A percentile compares a stretch with the other conserved stretches of the same genome.
Evolutionary conservation across 805 yeast genomes (phyloP).

Genomic region (Myxozyma geophila): DNA sequence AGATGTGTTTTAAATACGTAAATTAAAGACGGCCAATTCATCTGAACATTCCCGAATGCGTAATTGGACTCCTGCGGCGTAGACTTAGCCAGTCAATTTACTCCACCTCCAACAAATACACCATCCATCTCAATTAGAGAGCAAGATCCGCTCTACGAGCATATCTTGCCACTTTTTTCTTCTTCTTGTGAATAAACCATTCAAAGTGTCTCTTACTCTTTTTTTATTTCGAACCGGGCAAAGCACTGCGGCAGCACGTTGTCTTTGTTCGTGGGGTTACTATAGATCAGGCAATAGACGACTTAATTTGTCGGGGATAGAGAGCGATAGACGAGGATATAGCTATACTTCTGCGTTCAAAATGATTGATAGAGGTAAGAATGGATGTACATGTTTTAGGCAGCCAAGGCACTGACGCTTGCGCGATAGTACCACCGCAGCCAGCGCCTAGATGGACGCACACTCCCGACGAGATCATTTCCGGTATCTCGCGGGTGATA

Average conservation of each 20-base stretch:
- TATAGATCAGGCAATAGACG: too few species aligned
- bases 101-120: too few species aligned
- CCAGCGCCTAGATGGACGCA: conserved; percentile 60
- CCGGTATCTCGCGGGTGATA: conserved; percentile 53
- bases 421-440: conserved; percentile 44
- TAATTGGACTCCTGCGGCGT: too few species aligned
- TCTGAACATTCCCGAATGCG: neutral
- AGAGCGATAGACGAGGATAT: neutral
- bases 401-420: neutral
- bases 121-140: too few species aligned
- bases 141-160: too few species aligned
- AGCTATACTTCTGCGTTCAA: neutral
- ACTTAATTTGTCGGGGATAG: neutral
- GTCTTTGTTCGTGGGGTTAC: too few species aligned
- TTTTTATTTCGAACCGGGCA: neutral
- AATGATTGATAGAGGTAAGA: conserved; percentile 10
- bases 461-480: conserved; percentile 56
- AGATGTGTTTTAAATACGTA: neutral
- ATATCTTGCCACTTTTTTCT: neutral
- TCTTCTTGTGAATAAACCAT: neutral
- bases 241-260: too few species aligned
- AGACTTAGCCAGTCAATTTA: too few species aligned
- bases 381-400: neutral
- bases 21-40: neutral
- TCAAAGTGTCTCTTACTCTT: neutral